A percentile compares a stretch with the other conserved stretches of the same genome.
Evolutionary conservation across 164 flowering plant species (phyloP).

Genomic region (Berberis vulgaris): DNA sequence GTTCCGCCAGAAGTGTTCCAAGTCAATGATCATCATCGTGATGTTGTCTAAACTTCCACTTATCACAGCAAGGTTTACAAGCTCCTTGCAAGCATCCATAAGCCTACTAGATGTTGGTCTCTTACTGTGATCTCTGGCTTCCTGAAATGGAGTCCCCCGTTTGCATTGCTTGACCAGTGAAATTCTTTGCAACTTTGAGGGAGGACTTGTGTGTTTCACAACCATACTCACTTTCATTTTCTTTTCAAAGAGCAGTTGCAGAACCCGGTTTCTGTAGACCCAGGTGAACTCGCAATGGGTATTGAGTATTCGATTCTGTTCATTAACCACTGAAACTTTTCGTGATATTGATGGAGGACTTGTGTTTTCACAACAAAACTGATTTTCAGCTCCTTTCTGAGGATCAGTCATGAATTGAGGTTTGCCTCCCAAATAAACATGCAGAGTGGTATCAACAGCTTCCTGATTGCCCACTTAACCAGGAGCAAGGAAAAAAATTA

Average conservation of each 20-base stretch:
- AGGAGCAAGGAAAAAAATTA: slow-evolving; percentile 4
- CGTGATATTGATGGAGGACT: slow-evolving; percentile 16
- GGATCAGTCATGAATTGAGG: slow-evolving; percentile 10
- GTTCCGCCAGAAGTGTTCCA: slow-evolving; percentile 32
- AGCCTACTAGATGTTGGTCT: slow-evolving; percentile 22
- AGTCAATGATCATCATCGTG: slow-evolving; percentile 74
- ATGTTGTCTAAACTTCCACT: slow-evolving; percentile 79
- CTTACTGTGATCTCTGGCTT: slow-evolving; percentile 8
- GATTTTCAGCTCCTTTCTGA: slow-evolving; percentile 6
- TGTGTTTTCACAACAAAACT: slow-evolving; percentile 10
- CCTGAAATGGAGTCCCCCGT: slow-evolving; percentile 1
- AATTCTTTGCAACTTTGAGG: not conserved
- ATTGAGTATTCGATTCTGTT: slow-evolving; percentile 2
- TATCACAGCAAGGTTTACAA: slow-evolving; percentile 44
- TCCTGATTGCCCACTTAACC: slow-evolving; percentile 83
- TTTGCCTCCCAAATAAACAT: slow-evolving; percentile 19
- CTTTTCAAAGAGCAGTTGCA: not conserved
- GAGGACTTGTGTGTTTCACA: not conserved
- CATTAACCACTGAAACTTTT: slow-evolving; percentile 9
- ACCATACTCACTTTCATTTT: not conserved
- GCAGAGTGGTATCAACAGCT: slow-evolving; percentile 42
- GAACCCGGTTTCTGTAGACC: too few species aligned
- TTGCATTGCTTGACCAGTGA: not conserved
- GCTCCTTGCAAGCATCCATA: slow-evolving; percentile 57
- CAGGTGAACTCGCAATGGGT: too few species aligned